Evolutionary conservation across 2,329 filamentous ascomycete genomes (phyloP), one percentile per base, ranked within the genome.

Genomic region (Trichoderma polysporum): DNA sequence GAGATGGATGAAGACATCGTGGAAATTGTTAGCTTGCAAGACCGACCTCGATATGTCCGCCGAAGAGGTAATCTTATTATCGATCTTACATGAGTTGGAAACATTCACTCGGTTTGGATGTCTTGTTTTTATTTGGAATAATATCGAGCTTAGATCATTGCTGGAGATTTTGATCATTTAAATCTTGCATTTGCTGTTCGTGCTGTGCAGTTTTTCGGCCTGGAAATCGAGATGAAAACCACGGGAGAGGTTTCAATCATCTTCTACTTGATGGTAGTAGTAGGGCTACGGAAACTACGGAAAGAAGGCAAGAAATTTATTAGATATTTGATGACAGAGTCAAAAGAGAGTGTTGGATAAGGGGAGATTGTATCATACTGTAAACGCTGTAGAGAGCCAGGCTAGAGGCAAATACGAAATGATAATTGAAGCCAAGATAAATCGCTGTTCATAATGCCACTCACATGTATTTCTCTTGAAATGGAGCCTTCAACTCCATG

Each of bases 1-100:
- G 70, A 70, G 2, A 74, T 75, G 70, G 73, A 71, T 19, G 74
- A 76, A 13, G 61, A 64, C 31, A 10, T 45, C 3, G 22, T 53
- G 22, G 66, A 62, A 15, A n/a, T 58, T 19, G 58, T 1, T 17
- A 17, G 1, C 2, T 35, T 19, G n/a, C 35, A 39, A 10, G 22
- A 17, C 17, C 22, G 17, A 17, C 3, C 7, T 17, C 29, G 15
- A 9, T 1, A 17, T 6, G 17, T 4, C 45, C 7, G 10, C 3
- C 29, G 25, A 27, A 31, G 53, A 22, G 1, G 15, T 13, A 6
- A n/a, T 17, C 2, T 8, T 22, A 13, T 66, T 25, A 15, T 66
- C 12, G 63, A 66, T 17, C 54, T 66, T 7, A 57, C 58, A n/a
- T 67, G 45, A 61, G n/a, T 12, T 33, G 15, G 2, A 19, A 13